Base-by-base conservation (phyloP, 371 early-diverging fungal species). In the Cokeromyces recurvatus region DNA sequence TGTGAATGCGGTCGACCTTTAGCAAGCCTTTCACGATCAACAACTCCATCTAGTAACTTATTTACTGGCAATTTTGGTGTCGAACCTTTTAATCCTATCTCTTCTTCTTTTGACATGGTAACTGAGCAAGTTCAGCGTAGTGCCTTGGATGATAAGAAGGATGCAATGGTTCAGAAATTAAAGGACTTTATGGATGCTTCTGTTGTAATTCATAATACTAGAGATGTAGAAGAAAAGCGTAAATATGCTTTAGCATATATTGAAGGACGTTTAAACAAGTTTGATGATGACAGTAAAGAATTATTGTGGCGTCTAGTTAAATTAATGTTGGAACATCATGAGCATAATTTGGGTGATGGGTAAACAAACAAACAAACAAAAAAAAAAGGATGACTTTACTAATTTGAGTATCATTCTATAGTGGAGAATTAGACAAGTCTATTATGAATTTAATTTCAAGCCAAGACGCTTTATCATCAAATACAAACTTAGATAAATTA, bases 1-100 rank as follows among this genome's bases (percentile, higher is more conserved):
- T 77, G 77, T 22, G 85, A 85, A 53, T 87, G 87, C 55, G 87
- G 87, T 23, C 75, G 79, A 23, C 74, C 73, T 0, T 63, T 85
- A 36, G 66, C 68, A 11, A 65, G 59, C 15, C 53, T 66, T 22
- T 77, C 79, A 4, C 62, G 74, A 9, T 57, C 79, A 2, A 65
- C 68, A 0, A 77, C 76, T 3, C 76, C 80, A 7, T 57, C 67
- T 21, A 52, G 46, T 15, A 25, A 12, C 17, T 19, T 43, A 10
- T 42, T 43, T 3, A 29, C 50, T n/a, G 43, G 43, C 2, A n/a
- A 9, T 34, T 29, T 29, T 29, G 29, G 29, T 29, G 11, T 29
- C 8, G 35, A 34, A 34, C 35, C 35, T 34, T 14, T 34, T 15
- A 32, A 32, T 21, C 22, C 45, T 16, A 16, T 32, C 2, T n/a